phyloP scores from a whole-genome alignment of 257 asterid species.

The Solanum etuberosum region DNA sequence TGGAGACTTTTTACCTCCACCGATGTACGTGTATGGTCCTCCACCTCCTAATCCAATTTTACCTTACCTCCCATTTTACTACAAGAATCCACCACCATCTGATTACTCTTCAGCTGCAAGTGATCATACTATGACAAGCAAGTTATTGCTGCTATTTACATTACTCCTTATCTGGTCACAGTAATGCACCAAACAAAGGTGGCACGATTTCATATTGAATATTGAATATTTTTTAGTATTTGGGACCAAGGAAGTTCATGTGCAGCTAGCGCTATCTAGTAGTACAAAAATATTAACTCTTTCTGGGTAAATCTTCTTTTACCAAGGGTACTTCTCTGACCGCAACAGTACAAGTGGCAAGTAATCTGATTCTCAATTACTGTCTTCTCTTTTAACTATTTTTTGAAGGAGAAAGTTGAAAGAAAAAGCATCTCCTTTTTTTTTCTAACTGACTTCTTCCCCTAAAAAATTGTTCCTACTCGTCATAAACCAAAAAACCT shows the following conservation, averaged over 20 bases:
- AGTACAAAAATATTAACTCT: neutral
- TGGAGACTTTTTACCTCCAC: conserved; percentile 15
- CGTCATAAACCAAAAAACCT: neutral
- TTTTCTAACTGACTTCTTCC: neutral
- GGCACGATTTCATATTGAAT: neutral
- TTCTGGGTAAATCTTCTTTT: neutral
- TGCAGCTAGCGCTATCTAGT: neutral
- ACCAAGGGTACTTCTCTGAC: neutral
- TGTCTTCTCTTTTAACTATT: neutral
- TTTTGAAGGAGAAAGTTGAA: neutral
- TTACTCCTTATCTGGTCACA: neutral
- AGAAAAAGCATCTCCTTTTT: neutral
- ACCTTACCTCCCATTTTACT: conserved; percentile 36
- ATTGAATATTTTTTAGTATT: neutral
- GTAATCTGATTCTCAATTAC: neutral
- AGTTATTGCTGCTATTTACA: neutral
- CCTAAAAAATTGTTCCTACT: neutral
- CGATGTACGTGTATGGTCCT: conserved; percentile 21
- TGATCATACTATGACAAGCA: neutral
- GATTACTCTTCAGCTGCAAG: conserved; percentile 6
- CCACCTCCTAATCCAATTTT: conserved; percentile 39
- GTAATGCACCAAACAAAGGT: neutral
- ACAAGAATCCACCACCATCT: conserved; percentile 15
- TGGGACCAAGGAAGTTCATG: neutral
- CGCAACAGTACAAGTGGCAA: neutral